Evolutionary conservation across 2,329 filamentous ascomycete species (phyloP).

Genomic region (Didymella exigua): DNA sequence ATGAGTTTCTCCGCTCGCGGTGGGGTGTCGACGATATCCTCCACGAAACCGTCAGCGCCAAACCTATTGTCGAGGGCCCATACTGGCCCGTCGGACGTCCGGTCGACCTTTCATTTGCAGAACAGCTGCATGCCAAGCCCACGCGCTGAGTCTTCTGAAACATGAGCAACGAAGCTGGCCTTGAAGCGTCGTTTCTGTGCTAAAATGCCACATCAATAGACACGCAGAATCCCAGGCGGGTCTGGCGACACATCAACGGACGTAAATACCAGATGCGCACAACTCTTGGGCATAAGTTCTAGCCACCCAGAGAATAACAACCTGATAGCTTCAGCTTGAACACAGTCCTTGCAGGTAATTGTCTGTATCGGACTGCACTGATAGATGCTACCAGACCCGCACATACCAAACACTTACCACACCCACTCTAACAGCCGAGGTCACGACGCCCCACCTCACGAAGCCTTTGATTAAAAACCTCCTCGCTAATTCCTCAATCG

Average conservation of each 20-base stretch:
- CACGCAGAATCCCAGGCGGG: no score
- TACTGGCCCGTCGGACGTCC: slow-evolving; percentile 6
- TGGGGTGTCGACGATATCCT: slow-evolving; percentile 2
- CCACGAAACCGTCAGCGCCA: not conserved
- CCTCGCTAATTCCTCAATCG: not conserved
- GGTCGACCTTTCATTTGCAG: not conserved
- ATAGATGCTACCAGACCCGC: not conserved
- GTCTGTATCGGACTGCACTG: not conserved
- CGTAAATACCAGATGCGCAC: no score
- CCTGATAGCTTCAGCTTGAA: no score
- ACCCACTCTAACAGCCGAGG: not conserved
- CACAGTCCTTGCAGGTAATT: no score
- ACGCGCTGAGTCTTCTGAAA: no score
- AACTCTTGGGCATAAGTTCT: no score
- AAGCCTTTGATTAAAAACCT: not conserved
- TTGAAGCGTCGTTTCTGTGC: no score
- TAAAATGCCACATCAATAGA: no score
- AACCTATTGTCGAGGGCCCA: not conserved
- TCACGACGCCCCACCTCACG: not conserved
- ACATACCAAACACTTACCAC: not conserved
- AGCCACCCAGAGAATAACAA: no score
- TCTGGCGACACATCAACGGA: no score
- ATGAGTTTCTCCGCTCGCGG: not conserved
- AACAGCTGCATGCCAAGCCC: not conserved
- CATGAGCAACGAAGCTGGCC: no score